These are phyloP conservation scores for Paramarasmius palmivorus DNA, from an alignment of 1,284 basidiomycete genomes.

Conservation along the genomic window DNA sequence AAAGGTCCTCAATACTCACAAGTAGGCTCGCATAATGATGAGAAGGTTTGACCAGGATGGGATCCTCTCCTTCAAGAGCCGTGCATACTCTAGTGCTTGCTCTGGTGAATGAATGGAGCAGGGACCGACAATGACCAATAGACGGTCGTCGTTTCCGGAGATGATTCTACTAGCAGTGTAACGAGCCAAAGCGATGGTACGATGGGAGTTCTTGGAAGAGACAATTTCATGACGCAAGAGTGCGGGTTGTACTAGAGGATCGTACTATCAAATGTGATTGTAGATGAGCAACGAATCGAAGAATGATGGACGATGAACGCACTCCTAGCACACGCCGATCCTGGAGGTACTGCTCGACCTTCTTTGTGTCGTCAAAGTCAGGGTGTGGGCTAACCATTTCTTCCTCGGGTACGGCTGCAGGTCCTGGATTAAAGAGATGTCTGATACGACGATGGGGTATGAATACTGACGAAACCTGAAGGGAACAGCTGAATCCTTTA, in stretches of 20 bases:
- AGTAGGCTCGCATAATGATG: conserved; percentile 97
- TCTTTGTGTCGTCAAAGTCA: conserved; percentile 56
- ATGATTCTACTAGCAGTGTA: conserved; percentile 78
- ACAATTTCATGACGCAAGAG: conserved; percentile 85
- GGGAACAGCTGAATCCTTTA: conserved; percentile 22
- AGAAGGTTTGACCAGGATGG: conserved; percentile 77
- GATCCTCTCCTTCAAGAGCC: conserved; percentile 70
- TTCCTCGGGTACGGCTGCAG: conserved; percentile 33
- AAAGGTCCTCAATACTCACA: conserved; percentile 51
- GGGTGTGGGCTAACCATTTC: conserved; percentile 63
- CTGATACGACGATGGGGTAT: conserved; percentile 20
- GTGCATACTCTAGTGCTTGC: conserved; percentile 91
- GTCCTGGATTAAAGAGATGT: conserved; percentile 20
- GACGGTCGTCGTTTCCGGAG: conserved; percentile 80
- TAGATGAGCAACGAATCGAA: conserved; percentile 6
- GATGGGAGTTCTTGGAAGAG: conserved; percentile 54
- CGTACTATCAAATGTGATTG: conserved; percentile 60
- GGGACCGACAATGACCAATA: conserved; percentile 92
- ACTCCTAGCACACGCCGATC: conserved; percentile 78
- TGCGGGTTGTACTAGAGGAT: conserved; percentile 90
- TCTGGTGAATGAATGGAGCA: conserved; percentile 94
- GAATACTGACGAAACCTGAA: conserved; percentile 42
- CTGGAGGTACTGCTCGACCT: conserved; percentile 70
- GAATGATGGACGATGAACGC: conserved; percentile 28
- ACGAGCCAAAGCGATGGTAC: conserved; percentile 80